Conservation (phyloP, 495 filamentous ascomycete species). For the Xylaria scruposa region DNA sequence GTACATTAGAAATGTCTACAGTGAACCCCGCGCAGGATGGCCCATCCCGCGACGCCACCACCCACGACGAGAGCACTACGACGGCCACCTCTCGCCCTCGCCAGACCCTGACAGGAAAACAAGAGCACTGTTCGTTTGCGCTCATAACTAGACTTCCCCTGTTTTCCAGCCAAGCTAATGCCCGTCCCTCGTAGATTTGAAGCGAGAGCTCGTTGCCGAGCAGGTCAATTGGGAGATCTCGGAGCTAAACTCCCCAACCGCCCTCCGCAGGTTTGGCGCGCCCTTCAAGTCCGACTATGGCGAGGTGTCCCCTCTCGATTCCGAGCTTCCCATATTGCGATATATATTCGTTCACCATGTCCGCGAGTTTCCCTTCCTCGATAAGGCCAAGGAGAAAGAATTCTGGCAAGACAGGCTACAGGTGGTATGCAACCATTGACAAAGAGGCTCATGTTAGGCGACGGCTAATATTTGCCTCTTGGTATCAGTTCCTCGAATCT, state of each 20-base stretch:
- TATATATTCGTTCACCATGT: conserved; percentile 99
- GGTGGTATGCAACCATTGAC: conserved; percentile 67
- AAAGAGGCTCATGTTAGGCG: background rate
- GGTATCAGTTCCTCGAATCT: conserved; percentile 83
- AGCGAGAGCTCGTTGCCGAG: conserved; percentile 89
- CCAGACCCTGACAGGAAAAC: conserved; percentile 81
- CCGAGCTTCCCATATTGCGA: conserved; percentile 88
- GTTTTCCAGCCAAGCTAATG: conserved; percentile 37
- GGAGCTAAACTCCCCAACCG: conserved; percentile 92
- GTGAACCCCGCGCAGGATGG: conserved; percentile 34
- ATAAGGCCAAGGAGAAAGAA: conserved; percentile 95
- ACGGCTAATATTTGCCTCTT: conserved; percentile 29
- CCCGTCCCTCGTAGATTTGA: conserved; percentile 72
- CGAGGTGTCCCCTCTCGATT: conserved; percentile 91
- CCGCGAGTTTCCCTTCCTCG: conserved; percentile 95
- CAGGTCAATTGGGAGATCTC: conserved; percentile 88
- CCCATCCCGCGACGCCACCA: conserved; percentile 27
- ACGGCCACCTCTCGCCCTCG: conserved; percentile 33
- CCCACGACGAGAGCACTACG: conserved; percentile 6
- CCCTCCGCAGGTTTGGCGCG: conserved; percentile 91
- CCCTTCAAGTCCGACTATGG: conserved; percentile 92
- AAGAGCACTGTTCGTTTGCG: conserved; percentile 85
- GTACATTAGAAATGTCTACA: conserved; percentile 34
- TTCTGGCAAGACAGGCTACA: conserved; percentile 99
- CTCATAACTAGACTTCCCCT: background rate